Percentiles rank a stretch among this genome's conserved stretches.
Evolutionary conservation across 192 early-diverging fungal species (phyloP).

Genomic region (Coemansia reversa): DNA sequence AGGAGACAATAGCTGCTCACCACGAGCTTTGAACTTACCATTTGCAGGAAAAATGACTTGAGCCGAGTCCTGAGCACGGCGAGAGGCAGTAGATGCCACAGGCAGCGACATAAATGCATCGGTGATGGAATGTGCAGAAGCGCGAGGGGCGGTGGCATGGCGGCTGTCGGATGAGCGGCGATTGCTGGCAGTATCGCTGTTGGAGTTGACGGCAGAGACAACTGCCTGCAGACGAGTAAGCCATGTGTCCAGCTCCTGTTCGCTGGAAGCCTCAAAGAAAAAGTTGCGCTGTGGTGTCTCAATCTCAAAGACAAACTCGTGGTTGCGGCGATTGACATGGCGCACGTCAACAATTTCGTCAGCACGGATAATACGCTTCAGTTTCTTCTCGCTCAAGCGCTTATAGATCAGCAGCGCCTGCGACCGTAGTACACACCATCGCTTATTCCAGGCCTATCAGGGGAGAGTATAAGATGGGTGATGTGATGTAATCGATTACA

Average conservation of each 20-base stretch:
- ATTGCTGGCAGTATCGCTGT: constrained; percentile 18
- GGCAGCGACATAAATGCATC: constrained; percentile 39
- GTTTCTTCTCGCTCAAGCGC: constrained; percentile 40
- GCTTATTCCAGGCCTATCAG: constrained; percentile 49
- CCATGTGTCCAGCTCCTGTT: constrained; percentile 47
- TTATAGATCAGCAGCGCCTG: constrained; percentile 52
- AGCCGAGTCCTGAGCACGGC: constrained; percentile 20
- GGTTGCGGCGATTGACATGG: constrained; percentile 39
- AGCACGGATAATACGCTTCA: constrained; percentile 50
- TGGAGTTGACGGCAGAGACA: constrained; percentile 16
- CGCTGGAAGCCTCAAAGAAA: constrained; percentile 50
- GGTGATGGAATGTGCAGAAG: background rate
- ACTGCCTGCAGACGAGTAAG: constrained; percentile 25
- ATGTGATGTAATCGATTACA: constrained; percentile 1
- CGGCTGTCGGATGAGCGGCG: constrained; percentile 25
- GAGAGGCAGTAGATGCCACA: constrained; percentile 3
- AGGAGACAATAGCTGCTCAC: background rate
- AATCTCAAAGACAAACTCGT: constrained; percentile 41
- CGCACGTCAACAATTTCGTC: constrained; percentile 44
- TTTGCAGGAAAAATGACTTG: constrained; percentile 26
- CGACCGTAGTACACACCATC: constrained; percentile 52
- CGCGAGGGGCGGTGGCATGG: constrained; percentile 5
- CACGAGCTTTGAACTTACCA: constrained; percentile 10
- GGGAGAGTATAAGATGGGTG: background rate
- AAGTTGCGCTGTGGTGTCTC: constrained; percentile 42